These are phyloP conservation scores for Globisporangium uncinulatum DNA, from an alignment of 352 stramenopile species.

Conservation along the genomic window DNA sequence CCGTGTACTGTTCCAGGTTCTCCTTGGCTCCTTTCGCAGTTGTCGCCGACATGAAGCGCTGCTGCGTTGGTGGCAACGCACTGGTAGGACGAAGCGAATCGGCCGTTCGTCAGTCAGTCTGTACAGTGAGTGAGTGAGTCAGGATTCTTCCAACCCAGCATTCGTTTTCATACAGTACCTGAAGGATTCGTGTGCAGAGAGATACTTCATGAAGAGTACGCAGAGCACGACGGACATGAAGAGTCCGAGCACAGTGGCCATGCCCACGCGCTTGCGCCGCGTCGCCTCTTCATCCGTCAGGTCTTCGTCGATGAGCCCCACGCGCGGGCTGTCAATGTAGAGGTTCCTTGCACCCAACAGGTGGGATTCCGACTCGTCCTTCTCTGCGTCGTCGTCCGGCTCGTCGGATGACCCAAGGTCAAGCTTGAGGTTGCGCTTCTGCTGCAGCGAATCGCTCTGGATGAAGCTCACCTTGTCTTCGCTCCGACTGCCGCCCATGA, in stretches of 20 bases:
- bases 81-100: constrained; percentile 14
- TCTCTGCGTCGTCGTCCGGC: constrained; percentile 25
- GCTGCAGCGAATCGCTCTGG: constrained; percentile 38
- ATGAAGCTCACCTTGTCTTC: constrained; percentile 56
- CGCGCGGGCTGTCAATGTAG: constrained; percentile 67
- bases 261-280: constrained; percentile 50
- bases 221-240: constrained; percentile 58
- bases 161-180: constrained; percentile 22
- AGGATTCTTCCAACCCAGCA: neutral
- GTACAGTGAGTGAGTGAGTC: neutral
- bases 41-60: constrained; percentile 73
- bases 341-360: constrained; percentile 43
- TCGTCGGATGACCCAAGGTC: constrained; percentile 17
- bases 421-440: constrained; percentile 24
- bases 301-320: constrained; percentile 31
- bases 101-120: constrained; percentile 1
- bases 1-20: constrained; percentile 70
- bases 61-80: constrained; percentile 62
- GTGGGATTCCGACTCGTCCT: constrained; percentile 35
- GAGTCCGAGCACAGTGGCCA: constrained; percentile 45
- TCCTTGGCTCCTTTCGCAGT: constrained; percentile 56
- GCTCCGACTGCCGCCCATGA: constrained; percentile 3
- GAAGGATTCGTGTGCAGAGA: constrained; percentile 68
- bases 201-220: constrained; percentile 51
- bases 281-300: constrained; percentile 45